Percentiles rank a stretch among this genome's conserved stretches.
Evolutionary conservation across 495 filamentous ascomycete species (phyloP).

Genomic region (Aspergillus egyptiacus): DNA sequence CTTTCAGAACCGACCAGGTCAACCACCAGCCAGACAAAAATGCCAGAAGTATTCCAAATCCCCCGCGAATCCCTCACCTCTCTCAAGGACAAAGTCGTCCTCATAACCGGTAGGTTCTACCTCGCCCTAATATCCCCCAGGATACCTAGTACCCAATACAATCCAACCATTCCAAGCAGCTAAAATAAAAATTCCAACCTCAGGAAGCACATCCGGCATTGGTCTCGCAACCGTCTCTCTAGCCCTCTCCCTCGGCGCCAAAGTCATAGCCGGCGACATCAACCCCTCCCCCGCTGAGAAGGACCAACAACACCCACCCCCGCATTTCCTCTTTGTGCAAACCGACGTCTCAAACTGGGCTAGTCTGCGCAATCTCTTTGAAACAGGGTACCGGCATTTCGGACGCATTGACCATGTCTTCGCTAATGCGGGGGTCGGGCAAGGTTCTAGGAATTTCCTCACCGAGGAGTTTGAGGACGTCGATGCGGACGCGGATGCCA

Average conservation of each 20-base stretch:
- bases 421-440: constrained; percentile 44
- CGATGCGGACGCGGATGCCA: too few relatives aligned
- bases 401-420: constrained; percentile 47
- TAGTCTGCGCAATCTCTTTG: constrained; percentile 36
- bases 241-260: constrained; percentile 40
- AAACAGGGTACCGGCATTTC: constrained; percentile 28
- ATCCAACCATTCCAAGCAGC: background rate
- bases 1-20: too few relatives aligned
- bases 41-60: constrained; percentile 12
- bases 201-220: constrained; percentile 48
- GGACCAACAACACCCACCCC: constrained; percentile 14
- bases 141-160: background rate
- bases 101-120: constrained; percentile 47
- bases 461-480: constrained; percentile 33
- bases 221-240: constrained; percentile 41
- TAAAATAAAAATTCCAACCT: background rate
- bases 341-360: constrained; percentile 40
- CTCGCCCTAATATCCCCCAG: background rate
- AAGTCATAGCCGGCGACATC: constrained; percentile 40
- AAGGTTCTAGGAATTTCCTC: constrained; percentile 36
- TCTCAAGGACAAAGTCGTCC: constrained; percentile 40
- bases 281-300: constrained; percentile 14
- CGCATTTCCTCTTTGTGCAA: constrained; percentile 20
- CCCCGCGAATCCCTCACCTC: constrained; percentile 19
- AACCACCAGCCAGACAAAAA: background rate